Base-by-base conservation (phyloP, 106 monocot species). In the Allium sativum region DNA sequence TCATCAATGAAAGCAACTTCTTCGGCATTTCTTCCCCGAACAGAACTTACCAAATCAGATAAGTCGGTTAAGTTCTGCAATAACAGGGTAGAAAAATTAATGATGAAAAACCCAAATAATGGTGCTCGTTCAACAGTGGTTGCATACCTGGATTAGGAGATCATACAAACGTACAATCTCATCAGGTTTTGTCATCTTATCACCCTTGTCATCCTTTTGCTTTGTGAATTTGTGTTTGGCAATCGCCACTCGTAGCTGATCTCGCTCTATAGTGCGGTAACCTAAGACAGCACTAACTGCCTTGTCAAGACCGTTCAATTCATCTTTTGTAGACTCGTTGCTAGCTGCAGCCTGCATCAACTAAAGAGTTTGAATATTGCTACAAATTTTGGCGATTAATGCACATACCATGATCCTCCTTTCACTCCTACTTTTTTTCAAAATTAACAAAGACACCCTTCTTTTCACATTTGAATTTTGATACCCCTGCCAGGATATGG, bases 101-200 rank as follows among this genome's bases (percentile, higher is more conserved):
- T 40, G 53, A 52, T 48, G 13, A 51, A 59, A 43, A 61, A 44
- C 22, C 18, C 10, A 18, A 61, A 61, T 18, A 41, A 42, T 59
- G 43, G 10, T 70, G 8, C 8, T 8, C 44, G 42, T 52, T 60
- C 12, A 69, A 69, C 42, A 17, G 48, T 48, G 16, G 56, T 6
- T 68, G n/a, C 13, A 42, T 59, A 98, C 98, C 88, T 99, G 98
- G 50, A 99, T 92, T 56, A 88, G 61, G 70, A 99, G 98, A 79
- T 99, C 98, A 73, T 77, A 99, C 21, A 99, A 67, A 31, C 88
- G 91, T 73, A 99, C 92, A 72, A 99, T 91, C 62, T 99, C 98
- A 72, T 99, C 98, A 42, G 98, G 98, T 66, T 88, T 88, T 60
- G 92, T 88, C 48, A 76, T 71, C 46, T 80, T 92, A 47, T 98